These are phyloP conservation scores for Arthrobotrys pseudoclavata DNA, from an alignment of 2,329 filamentous ascomycete genomes.

Conservation along the genomic window DNA sequence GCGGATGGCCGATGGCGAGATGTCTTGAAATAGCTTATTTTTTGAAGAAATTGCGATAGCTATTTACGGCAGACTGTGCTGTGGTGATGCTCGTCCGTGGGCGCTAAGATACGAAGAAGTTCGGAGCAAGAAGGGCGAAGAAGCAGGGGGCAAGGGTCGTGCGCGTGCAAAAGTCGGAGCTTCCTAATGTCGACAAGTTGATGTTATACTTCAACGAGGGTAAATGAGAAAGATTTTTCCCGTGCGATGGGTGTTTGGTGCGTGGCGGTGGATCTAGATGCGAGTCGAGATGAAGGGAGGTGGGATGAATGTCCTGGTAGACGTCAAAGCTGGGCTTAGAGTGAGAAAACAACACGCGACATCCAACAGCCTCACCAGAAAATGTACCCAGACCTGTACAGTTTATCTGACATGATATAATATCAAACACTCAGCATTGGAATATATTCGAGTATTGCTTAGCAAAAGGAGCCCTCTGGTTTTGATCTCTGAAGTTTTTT, in stretches of 20 bases:
- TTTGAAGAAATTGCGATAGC: conserved; percentile 45
- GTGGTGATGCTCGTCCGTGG: conserved; percentile 34
- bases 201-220: conserved; percentile 36
- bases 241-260: conserved; percentile 35
- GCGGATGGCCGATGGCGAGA: conserved; percentile 49
- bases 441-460: background rate
- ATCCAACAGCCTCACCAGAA: conserved; percentile 35
- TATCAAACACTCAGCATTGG: background rate
- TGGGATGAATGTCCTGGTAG: conserved; percentile 15
- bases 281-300: conserved; percentile 10
- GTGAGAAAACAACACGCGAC: conserved; percentile 57
- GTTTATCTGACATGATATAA: background rate
- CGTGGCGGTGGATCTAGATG: conserved; percentile 10
- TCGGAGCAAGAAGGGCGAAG: conserved; percentile 29
- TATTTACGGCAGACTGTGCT: conserved; percentile 39
- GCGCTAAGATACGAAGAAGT: conserved; percentile 42
- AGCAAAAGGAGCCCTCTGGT: background rate
- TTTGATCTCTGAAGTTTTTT: background rate
- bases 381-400: background rate
- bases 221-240: conserved; percentile 2
- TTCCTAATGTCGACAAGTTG: conserved; percentile 55
- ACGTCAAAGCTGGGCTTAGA: conserved; percentile 15
- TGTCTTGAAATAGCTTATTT: conserved; percentile 38
- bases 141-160: conserved; percentile 45
- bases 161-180: conserved; percentile 45